Base-by-base conservation (phyloP, 2,329 filamentous ascomycete species). In the Tolypocladium ophioglossoides region DNA sequence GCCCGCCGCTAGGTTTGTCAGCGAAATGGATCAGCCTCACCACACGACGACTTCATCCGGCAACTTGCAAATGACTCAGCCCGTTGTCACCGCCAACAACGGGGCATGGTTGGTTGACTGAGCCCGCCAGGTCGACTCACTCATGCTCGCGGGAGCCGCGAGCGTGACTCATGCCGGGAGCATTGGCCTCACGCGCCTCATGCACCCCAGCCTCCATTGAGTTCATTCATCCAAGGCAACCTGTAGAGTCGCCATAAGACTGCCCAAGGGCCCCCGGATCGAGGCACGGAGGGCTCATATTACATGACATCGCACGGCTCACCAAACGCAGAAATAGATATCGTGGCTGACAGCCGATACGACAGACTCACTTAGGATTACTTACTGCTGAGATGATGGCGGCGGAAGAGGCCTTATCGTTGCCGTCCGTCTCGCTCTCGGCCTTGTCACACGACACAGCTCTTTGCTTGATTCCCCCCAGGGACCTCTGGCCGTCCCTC, bases 381-480 rank as follows among this genome's bases (percentile, higher is more conserved):
- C 14, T 24, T 16, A 24, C 41, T 30, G 24, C 24, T 18, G 16
- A 16, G 3, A 32, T n/a, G 24, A 47, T 47, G 44, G 44, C 16
- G 24, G 44, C 27, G 24, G 44, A 47, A 27, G 44, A 30, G 0
- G 44, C 24, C 16, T 47, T 22, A 7, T 30, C 9, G 16, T 11
- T 6, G 24, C 9, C 44, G 22, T 22, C 12, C 16, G 24, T 30
- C 44, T 47, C 41, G 41, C 24, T n/a, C 24, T 38, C 49, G 12
- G 32, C 44, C 20, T 39, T 22, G 30, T 61, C 56, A 39, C 70
- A 79, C 57, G 76, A 84, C 51, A 85, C 83, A 4, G 82, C 83
- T 2, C 66, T 87, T 34, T 84, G 82, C 59, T 63, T 85, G 20
- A 69, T 86, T 8, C 81, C 81, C 3, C 80, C 82, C 0, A 59